phyloP scores from a whole-genome alignment of 2,329 filamentous ascomycete genomes.

The Cytospora leucostoma region DNA sequence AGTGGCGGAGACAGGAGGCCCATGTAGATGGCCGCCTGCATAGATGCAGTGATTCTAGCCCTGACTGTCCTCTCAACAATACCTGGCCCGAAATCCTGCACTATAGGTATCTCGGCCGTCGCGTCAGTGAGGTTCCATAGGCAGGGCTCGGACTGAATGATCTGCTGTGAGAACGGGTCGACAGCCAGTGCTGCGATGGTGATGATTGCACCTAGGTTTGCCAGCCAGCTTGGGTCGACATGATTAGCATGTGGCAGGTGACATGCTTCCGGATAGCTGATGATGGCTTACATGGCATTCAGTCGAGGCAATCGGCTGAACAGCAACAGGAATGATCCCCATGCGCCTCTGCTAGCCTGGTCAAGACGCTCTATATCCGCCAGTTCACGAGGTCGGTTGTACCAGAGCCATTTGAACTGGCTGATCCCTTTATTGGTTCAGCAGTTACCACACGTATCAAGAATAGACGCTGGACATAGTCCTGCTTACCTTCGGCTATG shows the following conservation, averaged over 20 bases:
- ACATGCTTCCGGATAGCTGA: neutral
- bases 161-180: conserved; percentile 10
- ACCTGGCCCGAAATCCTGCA: neutral
- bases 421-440: neutral
- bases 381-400: neutral
- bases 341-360: neutral
- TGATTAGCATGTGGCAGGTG: neutral
- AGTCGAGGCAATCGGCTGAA: neutral
- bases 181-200: conserved; percentile 3
- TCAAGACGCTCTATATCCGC: neutral
- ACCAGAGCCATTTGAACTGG: conserved; percentile 14
- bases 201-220: conserved; percentile 1
- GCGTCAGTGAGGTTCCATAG: neutral
- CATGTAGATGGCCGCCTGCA: neutral
- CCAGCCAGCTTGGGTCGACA: neutral
- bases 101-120: neutral
- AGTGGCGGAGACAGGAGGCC: neutral
- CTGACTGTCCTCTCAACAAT: fast-evolving
- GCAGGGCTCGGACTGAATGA: conserved; percentile 6
- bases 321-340: conserved; percentile 9
- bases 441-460: neutral
- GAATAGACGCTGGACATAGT: neutral
- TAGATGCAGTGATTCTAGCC: neutral
- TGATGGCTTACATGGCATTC: neutral
- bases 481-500: neutral